Evolutionary conservation across 2,329 filamentous ascomycete genomes (phyloP), one percentile per base, ranked within the genome.

Genomic region (Botrytis elliptica): DNA sequence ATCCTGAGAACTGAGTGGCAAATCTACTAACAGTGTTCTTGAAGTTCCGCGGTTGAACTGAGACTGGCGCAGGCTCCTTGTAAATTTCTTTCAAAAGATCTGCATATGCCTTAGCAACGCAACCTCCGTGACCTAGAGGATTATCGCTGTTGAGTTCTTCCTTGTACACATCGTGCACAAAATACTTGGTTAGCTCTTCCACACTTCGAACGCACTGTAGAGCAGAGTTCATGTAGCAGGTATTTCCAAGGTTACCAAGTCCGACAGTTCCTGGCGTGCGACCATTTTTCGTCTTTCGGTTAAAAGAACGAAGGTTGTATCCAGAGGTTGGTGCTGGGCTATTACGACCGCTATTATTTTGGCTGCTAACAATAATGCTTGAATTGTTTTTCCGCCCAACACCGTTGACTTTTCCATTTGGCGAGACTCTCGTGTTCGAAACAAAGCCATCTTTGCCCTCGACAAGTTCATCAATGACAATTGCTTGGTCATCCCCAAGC

Each of bases 161-260:
- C 78, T 92, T 89, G 83, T 93, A 94, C 75, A 91, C 88, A 74
- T 90, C 88, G 69, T 88, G 86, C 68, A 98, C 83, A 82, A 99
- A 98, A 82, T 97, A 99, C 79, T 94, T 91, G 8, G 94, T 95
- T 76, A 99, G 85, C 82, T 99, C 96, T 80, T 97, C 93, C 0
- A 98, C 94, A 78, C 93, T 97, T 69, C 95, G 91, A 70, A 99
- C 89, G 81, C 96, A 99, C 81, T 99, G 96, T 72, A 98, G 86
- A 16, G 96, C 96, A 36, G 95, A 97, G 83, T 98, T 98, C 95
- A 98, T 98, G 84, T 99, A 99, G 83, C 96, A 99, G 0, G 96
- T 98, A 80, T 99, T 99, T 67, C 96, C 96, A 22, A 99, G 85
- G 80, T 99, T 99, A 76, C 89, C 90, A 70, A 99, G 85, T 49